Evolutionary conservation across 306 rosid species (phyloP), one percentile per base, ranked within the genome.

Genomic region (Oemleria cerasiformis): DNA sequence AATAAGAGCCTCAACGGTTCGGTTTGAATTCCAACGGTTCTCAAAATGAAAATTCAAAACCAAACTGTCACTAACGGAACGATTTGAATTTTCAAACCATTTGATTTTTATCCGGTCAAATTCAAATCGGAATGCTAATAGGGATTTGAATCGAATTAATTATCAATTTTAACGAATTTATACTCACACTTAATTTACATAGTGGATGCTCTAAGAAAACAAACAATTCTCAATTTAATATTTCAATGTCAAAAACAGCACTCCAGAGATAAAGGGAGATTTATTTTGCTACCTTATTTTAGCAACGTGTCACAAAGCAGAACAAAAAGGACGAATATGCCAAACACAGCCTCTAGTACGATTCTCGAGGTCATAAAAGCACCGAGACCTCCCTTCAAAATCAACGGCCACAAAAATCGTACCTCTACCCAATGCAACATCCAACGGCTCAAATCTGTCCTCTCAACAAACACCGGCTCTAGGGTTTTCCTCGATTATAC

Each of bases 371-470:
- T 60, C 72, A 16, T 34, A 3, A 39, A 41, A 50, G 12, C 44
- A 14, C 70, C 66, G 4, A 58, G 30, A 43, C 61, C 43, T 65
- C 59, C 34, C 53, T 41, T 71, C 39, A 0, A 50, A 58, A 87
- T 81, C 90, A 61, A 88, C 91, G 89, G 82, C 71, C 55, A 51
- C 8, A 0, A 39, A 72, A 21, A 15, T 56, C 53, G 48, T 14
- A 10, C 72, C 63, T 13, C 19, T 40, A 51, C 85, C 72, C 10
- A 57, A 44, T 1, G 0, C 4, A 25, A 5, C 3, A 86, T 86
- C 86, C 56, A 73, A 81, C 92, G 96, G 84, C 45, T 47, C 53
- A 5, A 2, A 21, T 54, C 67, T 43, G 41, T 42, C 79, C 41
- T 47, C 76, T 17, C 23, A 8, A 19, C 40, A 0, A 69, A 57